Conservation (phyloP, 2,329 filamentous ascomycete genomes). For the Penicillium fuscoglaucum region DNA sequence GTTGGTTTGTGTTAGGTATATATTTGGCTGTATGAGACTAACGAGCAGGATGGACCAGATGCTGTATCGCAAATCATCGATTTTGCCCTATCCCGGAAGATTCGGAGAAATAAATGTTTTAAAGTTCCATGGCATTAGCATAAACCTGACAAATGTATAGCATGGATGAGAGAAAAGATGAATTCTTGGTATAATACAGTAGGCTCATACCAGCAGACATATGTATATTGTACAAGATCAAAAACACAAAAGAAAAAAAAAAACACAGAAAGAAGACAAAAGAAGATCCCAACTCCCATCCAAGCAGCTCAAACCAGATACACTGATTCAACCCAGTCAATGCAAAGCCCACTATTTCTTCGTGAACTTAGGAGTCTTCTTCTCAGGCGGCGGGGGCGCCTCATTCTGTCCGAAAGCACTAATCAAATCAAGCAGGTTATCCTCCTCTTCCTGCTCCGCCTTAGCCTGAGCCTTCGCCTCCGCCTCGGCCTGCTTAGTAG, state of each 20-base stretch:
- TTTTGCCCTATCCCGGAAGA: no score
- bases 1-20: no score
- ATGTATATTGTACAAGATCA: slow-evolving; percentile 28
- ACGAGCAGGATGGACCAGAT: no score
- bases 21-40: no score
- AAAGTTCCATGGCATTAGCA: not conserved
- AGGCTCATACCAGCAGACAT: slow-evolving; percentile 15
- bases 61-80: no score
- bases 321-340: slow-evolving; percentile 1
- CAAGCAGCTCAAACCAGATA: slow-evolving; percentile 8
- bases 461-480: slow-evolving; percentile 53
- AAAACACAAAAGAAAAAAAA: slow-evolving; percentile 2
- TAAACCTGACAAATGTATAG: not conserved
- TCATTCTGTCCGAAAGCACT: slow-evolving; percentile 50
- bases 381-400: slow-evolving; percentile 21
- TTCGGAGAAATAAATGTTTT: no score
- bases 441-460: slow-evolving; percentile 49
- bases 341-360: slow-evolving; percentile 33
- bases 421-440: slow-evolving; percentile 60
- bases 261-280: not conserved
- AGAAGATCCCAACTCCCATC: slow-evolving; percentile 23
- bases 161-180: slow-evolving; percentile 3
- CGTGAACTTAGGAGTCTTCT: slow-evolving; percentile 20
- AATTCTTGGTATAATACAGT: slow-evolving; percentile 16
- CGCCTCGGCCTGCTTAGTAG: slow-evolving; percentile 34